Evolutionary conservation across 306 rosid species (phyloP).

Genomic region (Mucuna pruriens): DNA sequence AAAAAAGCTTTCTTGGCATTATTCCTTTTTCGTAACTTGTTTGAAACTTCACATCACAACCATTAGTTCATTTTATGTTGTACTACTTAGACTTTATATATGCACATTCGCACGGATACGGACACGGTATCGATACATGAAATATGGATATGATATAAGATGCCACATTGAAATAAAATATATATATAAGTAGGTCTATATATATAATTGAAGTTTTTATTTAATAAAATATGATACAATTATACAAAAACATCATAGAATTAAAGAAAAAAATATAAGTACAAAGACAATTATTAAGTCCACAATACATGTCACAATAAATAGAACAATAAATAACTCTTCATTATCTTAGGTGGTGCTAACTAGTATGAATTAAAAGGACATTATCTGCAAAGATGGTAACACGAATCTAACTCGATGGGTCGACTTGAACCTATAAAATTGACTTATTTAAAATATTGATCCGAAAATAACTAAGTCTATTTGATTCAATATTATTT

Average conservation of each 20-base stretch:
- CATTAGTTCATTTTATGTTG: conserved; percentile 7
- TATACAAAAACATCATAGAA: too few relatives aligned
- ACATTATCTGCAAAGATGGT: too few relatives aligned
- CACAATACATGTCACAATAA: background rate
- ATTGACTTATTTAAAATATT: too few relatives aligned
- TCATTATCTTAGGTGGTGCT: too few relatives aligned
- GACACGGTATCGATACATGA: background rate
- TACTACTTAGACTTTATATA: background rate
- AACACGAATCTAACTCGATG: too few relatives aligned
- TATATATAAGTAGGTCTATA: background rate
- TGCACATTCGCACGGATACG: conserved; percentile 1
- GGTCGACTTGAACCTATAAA: too few relatives aligned
- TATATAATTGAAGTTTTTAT: background rate
- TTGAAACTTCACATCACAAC: conserved; percentile 3
- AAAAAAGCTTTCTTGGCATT: conserved; percentile 9
- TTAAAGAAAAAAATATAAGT: background rate
- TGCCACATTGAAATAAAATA: background rate
- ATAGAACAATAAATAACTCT: too few relatives aligned
- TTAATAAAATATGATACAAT: background rate
- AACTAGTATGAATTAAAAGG: too few relatives aligned
- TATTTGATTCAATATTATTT: too few relatives aligned
- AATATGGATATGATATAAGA: background rate
- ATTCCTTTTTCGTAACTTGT: conserved; percentile 1
- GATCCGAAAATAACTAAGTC: too few relatives aligned
- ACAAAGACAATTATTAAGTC: background rate